phyloP scores from a whole-genome alignment of 495 filamentous ascomycete genomes.

The Talaromyces thailandensis region DNA sequence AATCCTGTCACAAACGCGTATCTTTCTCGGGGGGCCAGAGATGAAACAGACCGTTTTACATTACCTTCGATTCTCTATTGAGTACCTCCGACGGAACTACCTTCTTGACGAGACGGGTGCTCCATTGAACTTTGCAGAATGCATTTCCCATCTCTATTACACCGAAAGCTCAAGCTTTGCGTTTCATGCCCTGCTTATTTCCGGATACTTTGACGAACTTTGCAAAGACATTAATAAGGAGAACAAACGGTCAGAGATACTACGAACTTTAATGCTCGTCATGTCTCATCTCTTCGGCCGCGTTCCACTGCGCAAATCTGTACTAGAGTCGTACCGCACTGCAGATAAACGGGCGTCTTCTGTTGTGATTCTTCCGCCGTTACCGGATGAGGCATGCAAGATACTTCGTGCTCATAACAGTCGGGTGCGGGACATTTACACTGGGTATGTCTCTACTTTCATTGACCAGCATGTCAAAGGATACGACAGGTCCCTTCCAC shows the following conservation, averaged over 20 bases:
- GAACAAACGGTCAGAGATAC: slow-evolving; percentile 19
- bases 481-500: slow-evolving; percentile 45
- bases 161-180: slow-evolving; percentile 65
- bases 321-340: slow-evolving; percentile 32
- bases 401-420: slow-evolving; percentile 54
- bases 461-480: slow-evolving; percentile 49
- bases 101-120: slow-evolving; percentile 49
- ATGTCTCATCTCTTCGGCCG: slow-evolving; percentile 63
- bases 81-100: slow-evolving; percentile 61
- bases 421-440: slow-evolving; percentile 52
- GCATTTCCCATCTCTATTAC: slow-evolving; percentile 61
- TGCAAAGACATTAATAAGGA: slow-evolving; percentile 40
- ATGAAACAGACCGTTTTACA: slow-evolving; percentile 59
- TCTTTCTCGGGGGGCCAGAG: slow-evolving; percentile 57
- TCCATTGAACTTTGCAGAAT: slow-evolving; percentile 61
- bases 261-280: slow-evolving; percentile 50
- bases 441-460: slow-evolving; percentile 59
- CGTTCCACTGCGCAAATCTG: slow-evolving; percentile 25
- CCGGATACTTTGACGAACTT: slow-evolving; percentile 57
- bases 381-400: slow-evolving; percentile 46
- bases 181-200: slow-evolving; percentile 61
- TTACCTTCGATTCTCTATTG: slow-evolving; percentile 70
- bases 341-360: slow-evolving; percentile 43
- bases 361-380: slow-evolving; percentile 49
- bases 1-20: slow-evolving; percentile 55